Evolutionary conservation across 129 eudicot genomes (phyloP).

Genomic region (Tagetes erecta): DNA sequence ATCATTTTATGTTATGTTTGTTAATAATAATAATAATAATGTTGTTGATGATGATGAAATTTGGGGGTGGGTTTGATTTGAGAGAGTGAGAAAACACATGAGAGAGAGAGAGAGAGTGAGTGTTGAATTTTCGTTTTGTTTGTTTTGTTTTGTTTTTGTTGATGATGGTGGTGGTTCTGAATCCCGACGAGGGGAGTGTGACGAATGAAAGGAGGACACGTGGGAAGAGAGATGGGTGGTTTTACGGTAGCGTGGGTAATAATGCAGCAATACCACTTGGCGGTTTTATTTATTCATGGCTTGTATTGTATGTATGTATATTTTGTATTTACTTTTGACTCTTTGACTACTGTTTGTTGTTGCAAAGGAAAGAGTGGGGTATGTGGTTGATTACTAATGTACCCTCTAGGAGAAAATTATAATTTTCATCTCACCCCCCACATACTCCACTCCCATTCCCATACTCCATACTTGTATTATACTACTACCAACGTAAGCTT

Average conservation of each 20-base stretch:
- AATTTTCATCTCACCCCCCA: too few relatives aligned
- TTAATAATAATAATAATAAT: too few relatives aligned
- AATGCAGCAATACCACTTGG: constrained; percentile 34
- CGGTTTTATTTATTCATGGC: constrained; percentile 20
- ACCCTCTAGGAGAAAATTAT: background rate
- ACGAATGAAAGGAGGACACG: constrained; percentile 52
- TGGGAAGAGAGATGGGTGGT: constrained; percentile 20
- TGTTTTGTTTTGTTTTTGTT: background rate
- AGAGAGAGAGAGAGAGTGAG: constrained; percentile 37
- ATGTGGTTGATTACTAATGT: constrained; percentile 32
- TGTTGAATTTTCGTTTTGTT: constrained; percentile 27
- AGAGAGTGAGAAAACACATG: constrained; percentile 53
- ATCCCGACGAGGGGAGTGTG: constrained; percentile 44
- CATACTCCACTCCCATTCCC: too few relatives aligned
- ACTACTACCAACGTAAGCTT: too few relatives aligned
- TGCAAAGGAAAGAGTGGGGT: constrained; percentile 22
- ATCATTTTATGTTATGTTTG: too few relatives aligned
- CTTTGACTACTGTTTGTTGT: constrained; percentile 40
- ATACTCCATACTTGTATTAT: too few relatives aligned
- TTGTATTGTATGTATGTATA: constrained; percentile 21
- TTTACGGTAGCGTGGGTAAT: constrained; percentile 42
- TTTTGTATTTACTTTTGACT: constrained; percentile 27
- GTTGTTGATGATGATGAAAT: constrained; percentile 21
- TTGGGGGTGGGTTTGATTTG: constrained; percentile 22
- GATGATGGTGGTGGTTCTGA: constrained; percentile 22